These are phyloP conservation scores for Punctularia strigosozonata DNA, from an alignment of 768 basidiomycete species.

Conservation along the genomic window DNA sequence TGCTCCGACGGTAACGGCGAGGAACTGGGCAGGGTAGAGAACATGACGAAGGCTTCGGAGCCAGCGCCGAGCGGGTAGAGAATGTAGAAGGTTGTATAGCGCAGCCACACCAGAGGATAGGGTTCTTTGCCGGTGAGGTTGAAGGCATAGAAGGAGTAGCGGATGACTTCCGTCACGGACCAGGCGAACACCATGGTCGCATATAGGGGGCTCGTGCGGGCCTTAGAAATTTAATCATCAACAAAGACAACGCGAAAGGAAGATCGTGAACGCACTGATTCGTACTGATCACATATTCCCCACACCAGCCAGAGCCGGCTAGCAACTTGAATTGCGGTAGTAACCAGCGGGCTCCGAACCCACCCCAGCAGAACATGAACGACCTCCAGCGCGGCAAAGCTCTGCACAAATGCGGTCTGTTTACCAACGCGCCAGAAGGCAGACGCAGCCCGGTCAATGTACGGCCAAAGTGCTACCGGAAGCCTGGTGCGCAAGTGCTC, in stretches of 20 bases:
- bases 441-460: conserved; percentile 41
- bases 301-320: conserved; percentile 78
- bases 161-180: conserved; percentile 84
- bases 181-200: conserved; percentile 89
- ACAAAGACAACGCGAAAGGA: background rate
- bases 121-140: conserved; percentile 44
- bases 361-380: conserved; percentile 68
- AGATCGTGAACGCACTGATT: conserved; percentile 31
- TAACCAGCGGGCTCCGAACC: conserved; percentile 67
- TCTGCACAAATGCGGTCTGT: conserved; percentile 67
- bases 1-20: conserved; percentile 31
- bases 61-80: conserved; percentile 91
- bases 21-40: conserved; percentile 54
- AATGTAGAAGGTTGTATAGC: conserved; percentile 89
- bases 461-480: conserved; percentile 26
- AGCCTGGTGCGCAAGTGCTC: conserved; percentile 22
- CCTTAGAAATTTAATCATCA: conserved; percentile 21
- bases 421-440: conserved; percentile 51
- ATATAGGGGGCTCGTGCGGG: conserved; percentile 68
- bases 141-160: conserved; percentile 80
- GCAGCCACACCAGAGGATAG: conserved; percentile 45
- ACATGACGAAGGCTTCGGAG: conserved; percentile 81
- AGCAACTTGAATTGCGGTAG: conserved; percentile 70
- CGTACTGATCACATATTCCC: conserved; percentile 63
- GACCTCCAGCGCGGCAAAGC: conserved; percentile 73